Evolutionary conservation across 805 yeast species (phyloP), one percentile per base, ranked within the genome.

Genomic region (Tetrapisispora phaffii): DNA sequence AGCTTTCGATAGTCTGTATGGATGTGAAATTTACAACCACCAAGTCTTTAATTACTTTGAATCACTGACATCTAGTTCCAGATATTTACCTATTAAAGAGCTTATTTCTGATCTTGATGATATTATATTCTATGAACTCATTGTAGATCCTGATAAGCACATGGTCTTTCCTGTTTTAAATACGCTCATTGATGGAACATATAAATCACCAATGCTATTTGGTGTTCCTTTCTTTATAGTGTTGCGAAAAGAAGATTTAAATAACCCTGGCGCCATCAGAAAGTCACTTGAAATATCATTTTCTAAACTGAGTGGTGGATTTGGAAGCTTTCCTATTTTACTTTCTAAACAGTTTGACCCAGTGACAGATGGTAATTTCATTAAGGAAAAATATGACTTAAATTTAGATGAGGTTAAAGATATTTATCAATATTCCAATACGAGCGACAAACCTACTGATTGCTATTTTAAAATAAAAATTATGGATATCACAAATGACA

Each of bases 201-300:
- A 45, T 66, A 67, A 44, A 52, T 58, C 66, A 12, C 69, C 73
- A 0, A 70, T 70, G 36, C 63, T 79, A 1, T 84, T 87, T 64
- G 94, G 88, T 1, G 60, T 80, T 1, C 97, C 97, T 2, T 77
- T 86, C 53, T 80, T 88, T 52, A 68, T 88, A 24, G 72, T 79
- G 0, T 55, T 87, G 12, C 43, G 72, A 1, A 67, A 69, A 31
- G 70, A 68, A 1, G 90, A 84, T 33, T 60, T 71, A 5, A 54
- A 56, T 2, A 79, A 85, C 21, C 79, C 75, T 56, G 82, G 81
- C 6, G 55, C 61, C 1, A 77, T 88, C 7, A 65, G 82, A 50
- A 58, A 59, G 20, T 83, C 82, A 53, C 53, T 87, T 24, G 79
- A 80, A 44, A 62, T 65, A 33, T 61, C 66, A 45, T 74, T 71